These are phyloP conservation scores for Saccharomycopsis selenospora DNA, from an alignment of 805 yeast species.

Conservation along the genomic window DNA sequence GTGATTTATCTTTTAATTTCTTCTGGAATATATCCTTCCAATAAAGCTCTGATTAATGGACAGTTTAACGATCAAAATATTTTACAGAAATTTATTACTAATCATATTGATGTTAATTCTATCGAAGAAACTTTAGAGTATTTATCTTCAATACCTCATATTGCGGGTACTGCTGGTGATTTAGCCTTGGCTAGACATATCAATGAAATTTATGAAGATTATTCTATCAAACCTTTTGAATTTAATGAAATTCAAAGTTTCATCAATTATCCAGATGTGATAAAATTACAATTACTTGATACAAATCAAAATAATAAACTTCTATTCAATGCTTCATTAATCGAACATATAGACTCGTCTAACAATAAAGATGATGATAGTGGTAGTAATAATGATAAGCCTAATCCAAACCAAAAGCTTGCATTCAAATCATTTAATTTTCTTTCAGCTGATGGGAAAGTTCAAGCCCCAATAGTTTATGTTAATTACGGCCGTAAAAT, in stretches of 20 bases:
- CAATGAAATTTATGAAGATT: conserved; percentile 47
- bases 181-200: conserved; percentile 62
- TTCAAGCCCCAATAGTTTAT: conserved; percentile 48
- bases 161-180: conserved; percentile 87
- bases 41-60: conserved; percentile 38
- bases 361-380: neutral
- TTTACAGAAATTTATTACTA: conserved; percentile 42
- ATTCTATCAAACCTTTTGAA: conserved; percentile 47
- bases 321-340: conserved; percentile 32
- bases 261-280: conserved; percentile 55
- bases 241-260: conserved; percentile 46
- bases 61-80: conserved; percentile 55
- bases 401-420: too few relatives aligned
- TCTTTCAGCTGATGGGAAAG: conserved; percentile 51
- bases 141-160: conserved; percentile 73
- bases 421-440: conserved; percentile 54
- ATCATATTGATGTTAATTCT: conserved; percentile 46
- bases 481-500: conserved; percentile 56
- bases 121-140: conserved; percentile 65
- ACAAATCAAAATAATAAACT: conserved; percentile 25
- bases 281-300: conserved; percentile 27
- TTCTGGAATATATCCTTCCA: conserved; percentile 46
- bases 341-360: conserved; percentile 26
- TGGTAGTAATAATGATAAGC: conserved; percentile 6
- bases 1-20: conserved; percentile 51